These are phyloP conservation scores for Westerdykella sp. DNA, from an alignment of 2,329 filamentous ascomycete genomes.

Conservation along the genomic window DNA sequence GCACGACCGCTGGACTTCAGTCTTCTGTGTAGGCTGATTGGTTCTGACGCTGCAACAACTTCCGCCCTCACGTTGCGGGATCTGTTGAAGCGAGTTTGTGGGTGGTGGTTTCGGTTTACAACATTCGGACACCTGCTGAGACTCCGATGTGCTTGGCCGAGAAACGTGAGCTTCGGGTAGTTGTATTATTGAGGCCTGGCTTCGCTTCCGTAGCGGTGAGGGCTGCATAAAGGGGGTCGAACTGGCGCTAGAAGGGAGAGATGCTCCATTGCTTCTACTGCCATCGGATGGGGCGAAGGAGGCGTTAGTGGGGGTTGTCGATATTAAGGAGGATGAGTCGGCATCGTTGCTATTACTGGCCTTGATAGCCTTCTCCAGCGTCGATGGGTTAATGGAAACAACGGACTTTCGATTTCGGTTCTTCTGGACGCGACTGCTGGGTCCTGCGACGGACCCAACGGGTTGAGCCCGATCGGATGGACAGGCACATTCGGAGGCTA, in stretches of 20 bases:
- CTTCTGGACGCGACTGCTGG: constrained; percentile 31
- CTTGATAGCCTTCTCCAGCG: constrained; percentile 32
- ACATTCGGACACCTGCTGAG: constrained; percentile 20
- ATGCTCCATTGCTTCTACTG: constrained; percentile 29
- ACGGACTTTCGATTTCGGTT: constrained; percentile 22
- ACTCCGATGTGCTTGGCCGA: constrained; percentile 5
- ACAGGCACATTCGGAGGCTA: constrained; percentile 28
- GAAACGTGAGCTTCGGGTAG: constrained; percentile 1
- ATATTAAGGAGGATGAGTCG: constrained; percentile 26
- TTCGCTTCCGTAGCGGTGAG: constrained; percentile 15
- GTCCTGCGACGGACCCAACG: constrained; percentile 11
- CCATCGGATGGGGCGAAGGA: constrained; percentile 16
- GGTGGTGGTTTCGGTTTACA: constrained; percentile 25
- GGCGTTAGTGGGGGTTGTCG: constrained; percentile 24
- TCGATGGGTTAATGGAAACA: constrained; percentile 18
- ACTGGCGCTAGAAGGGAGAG: constrained; percentile 32
- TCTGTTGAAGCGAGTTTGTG: constrained; percentile 2
- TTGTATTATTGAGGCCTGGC: constrained; percentile 5
- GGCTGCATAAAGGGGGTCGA: constrained; percentile 33
- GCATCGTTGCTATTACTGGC: constrained; percentile 25
- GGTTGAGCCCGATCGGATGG: constrained; percentile 25
- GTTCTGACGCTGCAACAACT: constrained; percentile 28
- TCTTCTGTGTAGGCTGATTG: constrained; percentile 12
- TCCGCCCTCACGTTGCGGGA: constrained; percentile 6
- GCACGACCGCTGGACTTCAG: constrained; percentile 24